phyloP scores from a whole-genome alignment of 495 filamentous ascomycete genomes.

The Talaromyces stipitatus region DNA sequence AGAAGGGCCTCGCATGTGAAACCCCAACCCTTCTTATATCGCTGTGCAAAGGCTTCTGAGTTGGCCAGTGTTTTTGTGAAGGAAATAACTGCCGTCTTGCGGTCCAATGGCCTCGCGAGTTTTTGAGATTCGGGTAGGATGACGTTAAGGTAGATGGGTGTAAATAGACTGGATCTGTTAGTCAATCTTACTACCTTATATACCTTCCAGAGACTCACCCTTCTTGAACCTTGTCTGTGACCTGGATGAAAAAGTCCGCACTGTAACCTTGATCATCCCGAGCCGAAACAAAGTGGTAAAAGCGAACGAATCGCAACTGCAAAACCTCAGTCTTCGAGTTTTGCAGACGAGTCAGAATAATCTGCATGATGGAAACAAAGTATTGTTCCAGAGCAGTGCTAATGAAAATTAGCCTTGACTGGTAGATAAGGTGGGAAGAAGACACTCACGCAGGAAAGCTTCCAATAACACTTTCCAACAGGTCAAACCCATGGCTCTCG shows the following conservation, averaged over 20 bases:
- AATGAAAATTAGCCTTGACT: slow-evolving; percentile 17
- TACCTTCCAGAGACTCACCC: slow-evolving; percentile 38
- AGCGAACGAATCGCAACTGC: slow-evolving; percentile 72
- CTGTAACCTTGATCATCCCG: slow-evolving; percentile 69
- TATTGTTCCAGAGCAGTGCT: slow-evolving; percentile 64
- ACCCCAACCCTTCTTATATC: slow-evolving; percentile 78
- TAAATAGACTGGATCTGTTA: slow-evolving; percentile 58
- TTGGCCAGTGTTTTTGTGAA: slow-evolving; percentile 84
- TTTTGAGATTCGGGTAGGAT: slow-evolving; percentile 84
- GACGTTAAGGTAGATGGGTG: slow-evolving; percentile 71
- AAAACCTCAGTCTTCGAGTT: slow-evolving; percentile 70
- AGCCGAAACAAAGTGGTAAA: slow-evolving; percentile 86
- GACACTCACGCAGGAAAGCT: slow-evolving; percentile 65
- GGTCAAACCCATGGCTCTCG: slow-evolving; percentile 78
- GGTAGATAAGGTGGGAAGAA: not conserved
- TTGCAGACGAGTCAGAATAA: slow-evolving; percentile 79
- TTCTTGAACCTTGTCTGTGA: slow-evolving; percentile 71
- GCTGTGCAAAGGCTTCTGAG: slow-evolving; percentile 67
- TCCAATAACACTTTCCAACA: slow-evolving; percentile 71
- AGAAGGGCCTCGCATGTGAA: slow-evolving; percentile 80
- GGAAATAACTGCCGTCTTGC: slow-evolving; percentile 88
- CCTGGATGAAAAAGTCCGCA: slow-evolving; percentile 78
- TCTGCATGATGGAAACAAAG: slow-evolving; percentile 67
- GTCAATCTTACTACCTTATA: slow-evolving; percentile 5
- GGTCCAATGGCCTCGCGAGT: slow-evolving; percentile 77